Evolutionary conservation across 2,329 filamentous ascomycete genomes (phyloP), one percentile per base, ranked within the genome.

Genomic region (Nigrospora oryzae): DNA sequence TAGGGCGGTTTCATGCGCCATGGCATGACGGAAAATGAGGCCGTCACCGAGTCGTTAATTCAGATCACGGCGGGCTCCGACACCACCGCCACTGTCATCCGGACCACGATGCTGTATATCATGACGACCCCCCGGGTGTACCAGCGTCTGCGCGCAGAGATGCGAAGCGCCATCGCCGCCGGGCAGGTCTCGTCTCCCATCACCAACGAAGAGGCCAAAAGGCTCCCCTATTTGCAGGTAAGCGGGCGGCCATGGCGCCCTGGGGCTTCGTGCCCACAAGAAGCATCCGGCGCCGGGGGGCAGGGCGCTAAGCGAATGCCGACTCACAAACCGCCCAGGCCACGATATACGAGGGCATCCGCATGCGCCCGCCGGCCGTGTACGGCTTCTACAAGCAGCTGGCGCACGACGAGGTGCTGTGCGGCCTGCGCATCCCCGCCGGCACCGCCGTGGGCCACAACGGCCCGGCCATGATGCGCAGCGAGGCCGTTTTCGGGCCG

Each of bases 371-470:
- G 1, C 43, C 43, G 0, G 11, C 28, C 5, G 40, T 32, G 1
- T 43, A 45, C 28, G 43, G 43, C 13, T 40, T 48, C 12, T 48
- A 45, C 39, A 43, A 45, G 30, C 5, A 28, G 23, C 23, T 28
- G 5, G 23, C 23, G 23, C 23, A 28, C 3, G 47, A 42, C 1
- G 44, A 40, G 28, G 42, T 42, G 5, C 14, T 47, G 1, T 23
- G 56, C 31, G 59, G 57, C 2, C 49, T 53, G 14, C 50, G 50
- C 12, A 42, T 65, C 11, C 61, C 62, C n/a, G 57, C 52, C 5
- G 62, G 62, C 28, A 62, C 61, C 3, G 52, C 53, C 11, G 52
- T 65, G 3, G 62, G 58, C 0, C 51, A 59, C 3, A 64, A 62
- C 44, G 50, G 53, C n/a, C 57, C 55, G 46, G 52, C 56, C 13